phyloP scores from a whole-genome alignment of 2,329 filamentous ascomycete species.

The Penicillium sclerotiorum region DNA sequence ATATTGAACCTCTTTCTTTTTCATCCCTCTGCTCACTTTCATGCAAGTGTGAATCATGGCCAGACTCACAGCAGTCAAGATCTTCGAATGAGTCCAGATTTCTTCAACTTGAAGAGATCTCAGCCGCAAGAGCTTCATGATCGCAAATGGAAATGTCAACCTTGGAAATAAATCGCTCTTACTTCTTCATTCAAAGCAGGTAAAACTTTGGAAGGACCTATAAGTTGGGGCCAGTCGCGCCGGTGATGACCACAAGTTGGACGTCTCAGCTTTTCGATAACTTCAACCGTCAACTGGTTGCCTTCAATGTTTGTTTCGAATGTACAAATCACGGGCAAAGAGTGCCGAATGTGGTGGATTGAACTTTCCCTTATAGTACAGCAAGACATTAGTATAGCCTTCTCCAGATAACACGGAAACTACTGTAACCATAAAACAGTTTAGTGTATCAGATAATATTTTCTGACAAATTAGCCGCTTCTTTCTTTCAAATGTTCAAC shows the following conservation, averaged over 20 bases:
- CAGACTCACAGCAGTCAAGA: no score
- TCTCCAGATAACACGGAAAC: neutral
- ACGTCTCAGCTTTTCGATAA: neutral
- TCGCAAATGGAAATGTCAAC: no score
- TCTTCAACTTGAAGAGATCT: no score
- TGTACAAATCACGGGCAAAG: no score
- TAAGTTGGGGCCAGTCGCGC: slow-evolving; percentile 40
- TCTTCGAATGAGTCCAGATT: no score
- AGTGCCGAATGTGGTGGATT: neutral
- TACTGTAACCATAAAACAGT: neutral
- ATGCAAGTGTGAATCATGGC: no score
- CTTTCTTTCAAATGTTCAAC: neutral
- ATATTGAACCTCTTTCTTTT: no score
- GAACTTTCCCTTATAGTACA: neutral
- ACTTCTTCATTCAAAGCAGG: no score
- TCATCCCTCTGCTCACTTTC: no score
- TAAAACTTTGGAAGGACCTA: no score
- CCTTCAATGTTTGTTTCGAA: neutral
- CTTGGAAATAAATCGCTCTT: no score
- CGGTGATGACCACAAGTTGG: slow-evolving; percentile 22
- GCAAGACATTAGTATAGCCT: neutral
- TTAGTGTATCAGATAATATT: neutral
- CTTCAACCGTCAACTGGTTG: neutral
- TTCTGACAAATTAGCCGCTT: neutral
- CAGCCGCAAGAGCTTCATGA: no score